phyloP scores from a whole-genome alignment of 1,284 basidiomycete genomes.

The Boletellus sp. region DNA sequence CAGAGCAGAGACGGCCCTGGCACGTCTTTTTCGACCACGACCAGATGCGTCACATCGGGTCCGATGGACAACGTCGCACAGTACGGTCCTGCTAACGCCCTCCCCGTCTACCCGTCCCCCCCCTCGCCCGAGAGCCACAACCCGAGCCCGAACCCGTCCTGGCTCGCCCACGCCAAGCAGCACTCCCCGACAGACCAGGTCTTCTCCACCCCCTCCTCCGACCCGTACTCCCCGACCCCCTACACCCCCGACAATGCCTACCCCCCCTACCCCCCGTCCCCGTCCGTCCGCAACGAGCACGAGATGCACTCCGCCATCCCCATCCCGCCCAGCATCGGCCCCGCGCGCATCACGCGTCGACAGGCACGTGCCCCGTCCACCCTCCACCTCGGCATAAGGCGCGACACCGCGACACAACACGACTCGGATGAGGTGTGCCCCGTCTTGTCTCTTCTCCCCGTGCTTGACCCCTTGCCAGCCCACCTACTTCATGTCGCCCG shows the following conservation, averaged over 20 bases:
- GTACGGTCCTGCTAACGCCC: conserved; percentile 29
- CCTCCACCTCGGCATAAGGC: conserved; percentile 35
- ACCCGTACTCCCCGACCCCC: conserved; percentile 36
- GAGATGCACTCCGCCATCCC: conserved; percentile 27
- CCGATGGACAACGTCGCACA: conserved; percentile 39
- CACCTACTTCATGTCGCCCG: conserved; percentile 31
- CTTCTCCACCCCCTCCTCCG: conserved; percentile 32
- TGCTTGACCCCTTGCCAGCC: conserved; percentile 20
- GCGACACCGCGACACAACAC: conserved; percentile 21
- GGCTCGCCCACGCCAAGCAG: conserved; percentile 26
- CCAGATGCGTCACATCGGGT: conserved; percentile 36
- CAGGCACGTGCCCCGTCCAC: conserved; percentile 38
- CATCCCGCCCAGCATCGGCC: conserved; percentile 51
- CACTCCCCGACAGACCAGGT: conserved; percentile 32
- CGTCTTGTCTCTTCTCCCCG: not conserved
- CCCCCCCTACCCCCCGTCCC: no score
- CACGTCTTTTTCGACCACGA: conserved; percentile 32
- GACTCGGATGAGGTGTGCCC: conserved; percentile 36
- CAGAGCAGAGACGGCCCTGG: conserved; percentile 22
- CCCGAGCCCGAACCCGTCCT: conserved; percentile 22
- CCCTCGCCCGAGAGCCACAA: conserved; percentile 29
- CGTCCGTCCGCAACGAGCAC: conserved; percentile 27
- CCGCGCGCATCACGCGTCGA: conserved; percentile 49
- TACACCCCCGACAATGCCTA: conserved; percentile 35
- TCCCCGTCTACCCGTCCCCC: conserved; percentile 34